Evolutionary conservation across 371 early-diverging fungal species (phyloP).

Genomic region (Cokeromyces recurvatus): DNA sequence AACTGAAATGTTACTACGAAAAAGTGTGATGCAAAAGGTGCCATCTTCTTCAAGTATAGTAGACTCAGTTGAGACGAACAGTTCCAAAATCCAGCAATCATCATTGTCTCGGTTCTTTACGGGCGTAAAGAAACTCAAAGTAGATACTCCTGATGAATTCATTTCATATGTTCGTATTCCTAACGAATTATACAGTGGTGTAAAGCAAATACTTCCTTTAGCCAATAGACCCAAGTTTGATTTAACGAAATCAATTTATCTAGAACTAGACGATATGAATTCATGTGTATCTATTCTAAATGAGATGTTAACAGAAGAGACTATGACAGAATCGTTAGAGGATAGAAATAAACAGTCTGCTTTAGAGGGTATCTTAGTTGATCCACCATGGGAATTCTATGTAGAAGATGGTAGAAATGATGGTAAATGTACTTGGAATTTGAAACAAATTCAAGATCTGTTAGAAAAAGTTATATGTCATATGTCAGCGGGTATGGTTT

Average conservation of each 20-base stretch:
- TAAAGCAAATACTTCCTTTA: constrained; percentile 28
- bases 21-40: background rate
- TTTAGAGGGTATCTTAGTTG: constrained; percentile 55
- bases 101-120: constrained; percentile 36
- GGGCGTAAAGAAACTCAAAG: constrained; percentile 35
- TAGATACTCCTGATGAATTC: constrained; percentile 44
- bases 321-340: background rate
- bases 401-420: constrained; percentile 52
- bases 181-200: constrained; percentile 39
- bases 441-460: constrained; percentile 27
- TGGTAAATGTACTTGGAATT: constrained; percentile 39
- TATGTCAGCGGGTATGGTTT: constrained; percentile 55
- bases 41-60: background rate
- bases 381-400: constrained; percentile 64
- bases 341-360: constrained; percentile 7
- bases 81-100: constrained; percentile 25
- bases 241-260: constrained; percentile 1
- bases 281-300: constrained; percentile 22
- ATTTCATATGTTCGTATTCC: constrained; percentile 36
- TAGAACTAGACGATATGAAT: constrained; percentile 23
- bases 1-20: constrained; percentile 27
- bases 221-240: background rate
- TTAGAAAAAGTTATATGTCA: constrained; percentile 42
- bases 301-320: background rate
- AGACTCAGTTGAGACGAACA: background rate